phyloP scores from a whole-genome alignment of 257 asterid genomes.

The Solanum appendiculatum region DNA sequence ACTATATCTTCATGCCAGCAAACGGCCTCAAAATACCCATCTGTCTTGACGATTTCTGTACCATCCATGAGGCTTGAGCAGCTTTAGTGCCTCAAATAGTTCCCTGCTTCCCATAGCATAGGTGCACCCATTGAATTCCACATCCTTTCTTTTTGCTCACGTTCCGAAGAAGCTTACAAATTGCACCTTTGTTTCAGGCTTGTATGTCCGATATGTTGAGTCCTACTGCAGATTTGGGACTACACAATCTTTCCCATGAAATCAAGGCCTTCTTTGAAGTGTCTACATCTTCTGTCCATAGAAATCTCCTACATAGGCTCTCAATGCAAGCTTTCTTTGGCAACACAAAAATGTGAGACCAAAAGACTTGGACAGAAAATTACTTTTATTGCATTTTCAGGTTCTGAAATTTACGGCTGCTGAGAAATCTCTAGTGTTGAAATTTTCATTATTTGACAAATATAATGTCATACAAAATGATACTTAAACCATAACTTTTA shows the following conservation, averaged over 20 bases:
- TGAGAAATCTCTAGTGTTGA: neutral
- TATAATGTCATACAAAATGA: neutral
- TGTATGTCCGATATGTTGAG: neutral
- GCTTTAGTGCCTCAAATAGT: neutral
- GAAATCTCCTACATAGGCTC: neutral
- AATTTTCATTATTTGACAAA: neutral
- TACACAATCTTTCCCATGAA: neutral
- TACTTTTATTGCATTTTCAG: neutral
- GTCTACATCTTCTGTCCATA: neutral
- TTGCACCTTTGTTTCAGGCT: neutral
- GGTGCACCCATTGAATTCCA: neutral
- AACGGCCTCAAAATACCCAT: neutral
- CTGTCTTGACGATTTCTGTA: neutral
- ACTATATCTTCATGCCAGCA: neutral
- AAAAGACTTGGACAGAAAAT: neutral
- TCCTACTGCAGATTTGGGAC: neutral
- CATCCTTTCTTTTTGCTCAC: neutral
- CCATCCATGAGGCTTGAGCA: neutral
- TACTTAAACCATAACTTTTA: neutral
- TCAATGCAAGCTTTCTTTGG: neutral
- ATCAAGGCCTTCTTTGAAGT: neutral
- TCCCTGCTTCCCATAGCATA: neutral
- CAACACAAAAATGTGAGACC: neutral
- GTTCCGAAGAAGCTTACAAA: neutral
- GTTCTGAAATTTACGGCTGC: neutral